Conservation (phyloP, 371 early-diverging fungal genomes). For the Mortierella sp. region DNA sequence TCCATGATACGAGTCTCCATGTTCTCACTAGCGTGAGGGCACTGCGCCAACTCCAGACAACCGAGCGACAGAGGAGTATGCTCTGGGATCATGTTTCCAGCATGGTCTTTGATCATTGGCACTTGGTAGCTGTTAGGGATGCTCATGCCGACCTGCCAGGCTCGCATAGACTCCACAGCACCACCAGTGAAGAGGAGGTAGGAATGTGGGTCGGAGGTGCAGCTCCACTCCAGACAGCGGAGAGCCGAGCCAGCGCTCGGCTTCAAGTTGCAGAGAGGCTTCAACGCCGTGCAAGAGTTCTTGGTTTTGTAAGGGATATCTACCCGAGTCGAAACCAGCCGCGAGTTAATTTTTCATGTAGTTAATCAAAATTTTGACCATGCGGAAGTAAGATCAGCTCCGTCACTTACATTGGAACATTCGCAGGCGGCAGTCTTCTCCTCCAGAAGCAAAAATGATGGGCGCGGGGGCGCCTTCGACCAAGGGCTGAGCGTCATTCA, state of each 20-base stretch:
- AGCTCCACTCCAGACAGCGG: conserved; percentile 56
- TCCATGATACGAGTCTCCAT: conserved; percentile 75
- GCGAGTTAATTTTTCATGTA: neutral
- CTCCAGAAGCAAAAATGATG: conserved; percentile 42
- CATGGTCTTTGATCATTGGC: conserved; percentile 22
- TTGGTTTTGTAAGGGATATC: conserved; percentile 58
- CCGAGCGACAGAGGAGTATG: conserved; percentile 39
- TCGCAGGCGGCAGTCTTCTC: conserved; percentile 46
- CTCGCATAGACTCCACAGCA: conserved; percentile 64
- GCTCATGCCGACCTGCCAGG: conserved; percentile 52
- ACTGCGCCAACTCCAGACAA: conserved; percentile 35
- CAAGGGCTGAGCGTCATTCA: conserved; percentile 40
- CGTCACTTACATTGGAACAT: conserved; percentile 49
- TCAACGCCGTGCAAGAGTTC: conserved; percentile 43
- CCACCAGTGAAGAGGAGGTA: conserved; percentile 65
- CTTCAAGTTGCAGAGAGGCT: conserved; percentile 53
- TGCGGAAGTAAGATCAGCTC: neutral
- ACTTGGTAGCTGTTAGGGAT: conserved; percentile 59
- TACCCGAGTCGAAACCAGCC: neutral
- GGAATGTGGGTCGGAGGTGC: conserved; percentile 32
- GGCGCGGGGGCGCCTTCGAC: conserved; percentile 36
- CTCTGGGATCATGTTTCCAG: conserved; percentile 28
- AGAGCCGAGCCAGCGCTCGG: conserved; percentile 48
- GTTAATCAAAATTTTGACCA: neutral
- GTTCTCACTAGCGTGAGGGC: conserved; percentile 57